Evolutionary conservation across 306 rosid species (phyloP).

Genomic region (Medicago ruthenica): DNA sequence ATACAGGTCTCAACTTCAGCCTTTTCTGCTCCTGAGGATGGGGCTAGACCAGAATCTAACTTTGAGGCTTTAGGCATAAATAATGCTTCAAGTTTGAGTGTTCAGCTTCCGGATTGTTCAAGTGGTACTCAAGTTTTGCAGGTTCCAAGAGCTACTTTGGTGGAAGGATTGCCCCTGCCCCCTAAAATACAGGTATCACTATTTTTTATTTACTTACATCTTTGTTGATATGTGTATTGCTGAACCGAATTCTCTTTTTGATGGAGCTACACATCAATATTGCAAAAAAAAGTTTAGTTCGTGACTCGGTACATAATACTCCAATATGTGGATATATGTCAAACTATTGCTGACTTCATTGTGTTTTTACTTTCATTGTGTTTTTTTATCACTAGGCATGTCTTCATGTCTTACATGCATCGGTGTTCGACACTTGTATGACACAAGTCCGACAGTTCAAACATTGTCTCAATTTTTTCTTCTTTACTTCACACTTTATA

Average conservation of each 20-base stretch:
- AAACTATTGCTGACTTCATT: background rate
- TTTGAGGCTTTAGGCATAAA: slow-evolving; percentile 70
- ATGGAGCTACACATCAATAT: slow-evolving; percentile 82
- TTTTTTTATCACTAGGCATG: too few species aligned
- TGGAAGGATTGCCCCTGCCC: slow-evolving; percentile 83
- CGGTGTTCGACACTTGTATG: background rate
- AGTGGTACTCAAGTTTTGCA: slow-evolving; percentile 62
- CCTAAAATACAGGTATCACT: slow-evolving; percentile 64
- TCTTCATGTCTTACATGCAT: too few species aligned
- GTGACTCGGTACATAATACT: background rate
- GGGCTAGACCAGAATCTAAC: slow-evolving; percentile 54
- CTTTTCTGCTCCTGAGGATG: slow-evolving; percentile 47
- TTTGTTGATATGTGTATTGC: slow-evolving; percentile 26
- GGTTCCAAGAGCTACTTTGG: slow-evolving; percentile 73
- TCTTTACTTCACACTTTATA: too few species aligned
- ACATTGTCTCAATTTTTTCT: background rate
- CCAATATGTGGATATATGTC: background rate
- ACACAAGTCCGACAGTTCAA: background rate
- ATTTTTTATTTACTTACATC: slow-evolving; percentile 17
- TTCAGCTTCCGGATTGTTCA: slow-evolving; percentile 61
- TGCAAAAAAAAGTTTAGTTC: slow-evolving; percentile 64
- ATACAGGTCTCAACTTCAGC: slow-evolving; percentile 60
- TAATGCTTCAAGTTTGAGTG: slow-evolving; percentile 78
- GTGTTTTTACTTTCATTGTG: too few species aligned
- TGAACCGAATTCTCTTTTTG: slow-evolving; percentile 36